Percentiles rank a stretch among this genome's conserved stretches.
These are phyloP conservation scores for Cryptococcus maquisensis DNA, from an alignment of 1,284 basidiomycete genomes.

Conservation along the genomic window DNA sequence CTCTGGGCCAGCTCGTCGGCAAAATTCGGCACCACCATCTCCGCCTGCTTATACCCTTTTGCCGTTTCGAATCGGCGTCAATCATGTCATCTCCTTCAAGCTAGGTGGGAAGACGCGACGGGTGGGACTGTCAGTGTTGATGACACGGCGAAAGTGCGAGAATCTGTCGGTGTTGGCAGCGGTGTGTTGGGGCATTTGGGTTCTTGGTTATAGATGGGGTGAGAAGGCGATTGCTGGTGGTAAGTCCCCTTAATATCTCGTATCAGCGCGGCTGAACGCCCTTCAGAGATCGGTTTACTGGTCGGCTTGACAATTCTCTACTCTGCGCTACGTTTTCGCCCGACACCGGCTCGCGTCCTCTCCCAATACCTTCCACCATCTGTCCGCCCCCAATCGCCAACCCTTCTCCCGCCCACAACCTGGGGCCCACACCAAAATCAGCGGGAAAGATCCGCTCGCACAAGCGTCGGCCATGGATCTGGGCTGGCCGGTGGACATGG, in stretches of 20 bases:
- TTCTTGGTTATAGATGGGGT: slow-evolving; percentile 32
- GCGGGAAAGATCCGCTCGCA: slow-evolving; percentile 8
- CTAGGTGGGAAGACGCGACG: slow-evolving; percentile 13
- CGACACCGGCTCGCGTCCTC: slow-evolving; percentile 6
- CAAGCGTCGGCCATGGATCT: neutral
- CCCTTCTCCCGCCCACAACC: neutral
- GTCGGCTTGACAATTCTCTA: slow-evolving; percentile 29
- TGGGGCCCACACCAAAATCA: slow-evolving; percentile 8
- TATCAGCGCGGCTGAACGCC: slow-evolving; percentile 1
- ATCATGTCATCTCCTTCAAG: neutral
- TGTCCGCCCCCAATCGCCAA: slow-evolving; percentile 9
- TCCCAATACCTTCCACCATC: slow-evolving; percentile 4
- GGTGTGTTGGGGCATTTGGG: slow-evolving; percentile 29
- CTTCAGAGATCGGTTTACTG: slow-evolving; percentile 28
- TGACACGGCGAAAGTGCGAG: slow-evolving; percentile 40
- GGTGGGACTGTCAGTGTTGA: slow-evolving; percentile 7
- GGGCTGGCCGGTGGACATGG: too few relatives aligned
- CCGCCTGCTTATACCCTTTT: slow-evolving; percentile 22
- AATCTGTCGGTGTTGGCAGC: slow-evolving; percentile 33
- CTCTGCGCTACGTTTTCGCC: slow-evolving; percentile 15
- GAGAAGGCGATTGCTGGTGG: slow-evolving; percentile 43
- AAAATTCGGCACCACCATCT: slow-evolving; percentile 4
- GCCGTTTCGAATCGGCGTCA: slow-evolving; percentile 13
- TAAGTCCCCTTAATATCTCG: slow-evolving; percentile 13
- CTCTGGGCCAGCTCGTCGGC: neutral